phyloP scores from a whole-genome alignment of 2,329 filamentous ascomycete genomes.

The Rosellinia necatrix region DNA sequence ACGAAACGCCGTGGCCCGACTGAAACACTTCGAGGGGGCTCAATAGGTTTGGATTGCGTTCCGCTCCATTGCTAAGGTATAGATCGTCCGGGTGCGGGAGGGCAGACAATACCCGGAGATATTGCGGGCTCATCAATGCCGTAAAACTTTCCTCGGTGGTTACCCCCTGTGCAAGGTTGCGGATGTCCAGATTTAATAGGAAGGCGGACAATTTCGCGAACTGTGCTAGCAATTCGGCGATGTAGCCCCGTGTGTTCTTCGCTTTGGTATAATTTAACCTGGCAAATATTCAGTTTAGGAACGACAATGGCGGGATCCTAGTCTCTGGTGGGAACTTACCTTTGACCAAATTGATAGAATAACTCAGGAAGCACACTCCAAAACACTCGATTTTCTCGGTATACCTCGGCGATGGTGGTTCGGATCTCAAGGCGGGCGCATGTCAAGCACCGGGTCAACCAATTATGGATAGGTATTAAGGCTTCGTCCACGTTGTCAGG shows the following conservation, averaged over 20 bases:
- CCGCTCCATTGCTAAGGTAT: conserved; percentile 37
- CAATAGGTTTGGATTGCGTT: conserved; percentile 40
- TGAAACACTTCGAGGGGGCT: conserved; percentile 53
- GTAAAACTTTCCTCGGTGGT: conserved; percentile 41
- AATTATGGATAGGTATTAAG: conserved; percentile 51
- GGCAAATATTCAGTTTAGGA: conserved; percentile 1
- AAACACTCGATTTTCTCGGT: conserved; percentile 51
- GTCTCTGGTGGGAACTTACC: conserved; percentile 44
- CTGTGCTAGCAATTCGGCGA: conserved; percentile 42
- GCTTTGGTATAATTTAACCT: conserved; percentile 34
- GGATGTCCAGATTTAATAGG: conserved; percentile 56
- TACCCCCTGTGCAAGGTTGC: conserved; percentile 37
- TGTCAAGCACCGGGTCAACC: conserved; percentile 55
- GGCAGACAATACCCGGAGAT: conserved; percentile 50
- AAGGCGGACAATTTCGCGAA: conserved; percentile 57
- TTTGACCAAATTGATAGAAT: conserved; percentile 48
- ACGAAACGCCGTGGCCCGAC: conserved; percentile 45
- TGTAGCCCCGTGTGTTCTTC: conserved; percentile 37
- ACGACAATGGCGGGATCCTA: background rate
- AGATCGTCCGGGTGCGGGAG: conserved; percentile 44
- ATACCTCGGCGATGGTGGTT: conserved; percentile 48
- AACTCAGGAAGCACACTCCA: conserved; percentile 60
- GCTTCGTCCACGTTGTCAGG: conserved; percentile 49
- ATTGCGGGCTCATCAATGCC: conserved; percentile 50
- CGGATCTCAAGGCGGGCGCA: conserved; percentile 45